Conservation (phyloP, 108 stramenopile genomes). For the Nitzschia sp. region DNA sequence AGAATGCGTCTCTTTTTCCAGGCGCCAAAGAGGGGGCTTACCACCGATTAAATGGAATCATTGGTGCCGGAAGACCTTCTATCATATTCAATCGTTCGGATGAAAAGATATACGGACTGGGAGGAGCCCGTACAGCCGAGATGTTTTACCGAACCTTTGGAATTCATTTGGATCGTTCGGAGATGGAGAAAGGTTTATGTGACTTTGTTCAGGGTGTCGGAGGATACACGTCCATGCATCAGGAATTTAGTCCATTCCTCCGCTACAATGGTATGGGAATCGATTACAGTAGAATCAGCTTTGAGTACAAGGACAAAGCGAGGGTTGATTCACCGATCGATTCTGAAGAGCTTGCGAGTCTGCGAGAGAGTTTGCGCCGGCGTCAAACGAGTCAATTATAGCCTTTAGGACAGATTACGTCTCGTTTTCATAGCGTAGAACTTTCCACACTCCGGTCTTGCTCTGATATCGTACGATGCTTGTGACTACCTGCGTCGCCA, state of each 20-base stretch:
- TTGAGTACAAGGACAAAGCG: slow-evolving; percentile 28
- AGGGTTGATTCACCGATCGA: neutral
- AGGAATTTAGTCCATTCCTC: slow-evolving; percentile 34
- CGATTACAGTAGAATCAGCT: slow-evolving; percentile 56
- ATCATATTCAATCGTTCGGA: slow-evolving; percentile 30
- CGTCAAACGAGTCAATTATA: neutral
- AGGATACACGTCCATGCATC: slow-evolving; percentile 39
- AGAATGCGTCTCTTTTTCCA: slow-evolving; percentile 27
- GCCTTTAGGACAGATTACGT: neutral
- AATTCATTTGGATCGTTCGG: slow-evolving; percentile 42
- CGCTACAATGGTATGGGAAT: slow-evolving; percentile 60
- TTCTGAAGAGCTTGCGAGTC: neutral
- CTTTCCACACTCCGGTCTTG: slow-evolving; percentile 75
- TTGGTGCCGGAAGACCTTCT: neutral
- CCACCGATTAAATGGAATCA: slow-evolving; percentile 27
- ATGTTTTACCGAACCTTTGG: slow-evolving; percentile 56
- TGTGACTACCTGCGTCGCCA: slow-evolving; percentile 79
- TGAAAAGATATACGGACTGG: slow-evolving; percentile 44
- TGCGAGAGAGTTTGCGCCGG: neutral
- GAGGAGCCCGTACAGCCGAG: slow-evolving; percentile 35
- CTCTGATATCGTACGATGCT: slow-evolving; percentile 62
- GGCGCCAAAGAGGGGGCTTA: slow-evolving; percentile 30
- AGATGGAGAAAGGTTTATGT: slow-evolving; percentile 51
- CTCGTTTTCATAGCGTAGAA: slow-evolving; percentile 37
- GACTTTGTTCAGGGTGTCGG: slow-evolving; percentile 42